Evolutionary conservation across 2,329 filamentous ascomycete species (phyloP).

Genomic region (Cladophialophora exuberans): DNA sequence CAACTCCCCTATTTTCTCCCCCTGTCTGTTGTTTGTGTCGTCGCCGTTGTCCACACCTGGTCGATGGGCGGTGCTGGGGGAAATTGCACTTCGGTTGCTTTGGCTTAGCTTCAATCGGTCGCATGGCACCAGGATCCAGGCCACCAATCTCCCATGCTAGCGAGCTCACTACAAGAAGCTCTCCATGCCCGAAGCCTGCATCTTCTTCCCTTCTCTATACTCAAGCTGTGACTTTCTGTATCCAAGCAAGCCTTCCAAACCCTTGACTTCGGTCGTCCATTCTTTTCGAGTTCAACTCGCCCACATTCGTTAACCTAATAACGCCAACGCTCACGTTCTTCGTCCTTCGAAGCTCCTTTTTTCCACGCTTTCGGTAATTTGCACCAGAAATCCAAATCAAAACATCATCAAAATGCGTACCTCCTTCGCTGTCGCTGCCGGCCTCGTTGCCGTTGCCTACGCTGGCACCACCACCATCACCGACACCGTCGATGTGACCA

Average conservation of each 20-base stretch:
- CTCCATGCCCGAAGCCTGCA: slow-evolving; percentile 23
- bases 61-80: slow-evolving; percentile 12
- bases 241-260: slow-evolving; percentile 24
- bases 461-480: slow-evolving; percentile 51
- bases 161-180: slow-evolving; percentile 26
- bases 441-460: slow-evolving; percentile 40
- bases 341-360: slow-evolving; percentile 16
- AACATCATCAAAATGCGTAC: slow-evolving; percentile 35
- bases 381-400: slow-evolving; percentile 18
- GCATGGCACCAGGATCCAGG: slow-evolving; percentile 7
- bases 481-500: slow-evolving; percentile 62
- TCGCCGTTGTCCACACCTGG: slow-evolving; percentile 8
- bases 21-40: slow-evolving; percentile 14
- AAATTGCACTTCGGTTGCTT: slow-evolving; percentile 14
- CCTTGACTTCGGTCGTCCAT: slow-evolving; percentile 35
- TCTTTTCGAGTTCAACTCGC: slow-evolving; percentile 33
- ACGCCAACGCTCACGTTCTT: slow-evolving; percentile 15
- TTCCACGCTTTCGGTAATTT: slow-evolving; percentile 26
- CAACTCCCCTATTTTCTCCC: slow-evolving; percentile 1
- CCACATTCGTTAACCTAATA: slow-evolving; percentile 30
- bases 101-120: slow-evolving; percentile 17
- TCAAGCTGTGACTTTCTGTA: slow-evolving; percentile 31
- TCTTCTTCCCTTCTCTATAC: slow-evolving; percentile 25
- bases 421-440: slow-evolving; percentile 39
- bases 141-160: slow-evolving; percentile 27